These are phyloP conservation scores for Cetraspora pellucida DNA, from an alignment of 192 early-diverging fungal genomes.

Conservation along the genomic window DNA sequence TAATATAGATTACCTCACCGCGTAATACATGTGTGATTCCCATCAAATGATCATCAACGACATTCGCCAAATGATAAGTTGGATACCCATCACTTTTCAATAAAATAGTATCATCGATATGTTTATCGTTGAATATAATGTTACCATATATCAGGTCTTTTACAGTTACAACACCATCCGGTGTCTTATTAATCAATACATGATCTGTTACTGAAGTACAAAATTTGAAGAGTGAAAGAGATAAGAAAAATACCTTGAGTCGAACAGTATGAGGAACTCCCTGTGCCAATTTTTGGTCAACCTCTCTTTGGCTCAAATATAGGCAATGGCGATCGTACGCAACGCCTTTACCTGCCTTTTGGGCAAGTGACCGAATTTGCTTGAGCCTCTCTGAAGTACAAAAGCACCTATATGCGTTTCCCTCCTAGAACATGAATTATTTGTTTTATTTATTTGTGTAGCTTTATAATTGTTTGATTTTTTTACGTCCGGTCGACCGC, in stretches of 20 bases:
- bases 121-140: constrained; percentile 70
- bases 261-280: constrained; percentile 71
- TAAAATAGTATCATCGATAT: constrained; percentile 86
- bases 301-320: constrained; percentile 64
- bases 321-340: constrained; percentile 84
- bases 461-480: not conserved
- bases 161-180: constrained; percentile 59
- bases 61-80: constrained; percentile 95
- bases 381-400: constrained; percentile 74
- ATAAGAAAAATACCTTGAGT: constrained; percentile 54
- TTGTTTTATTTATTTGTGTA: not conserved
- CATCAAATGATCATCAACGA: constrained; percentile 93
- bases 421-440: constrained; percentile 41
- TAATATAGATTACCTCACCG: constrained; percentile 62
- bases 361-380: constrained; percentile 54
- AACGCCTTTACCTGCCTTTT: constrained; percentile 56
- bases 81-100: constrained; percentile 92
- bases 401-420: constrained; percentile 88
- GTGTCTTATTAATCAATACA: constrained; percentile 38
- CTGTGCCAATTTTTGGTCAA: constrained; percentile 59
- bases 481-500: not conserved
- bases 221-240: not conserved
- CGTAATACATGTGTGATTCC: constrained; percentile 89
- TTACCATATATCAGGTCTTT: constrained; percentile 77
- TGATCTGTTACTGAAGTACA: not conserved